phyloP scores from a whole-genome alignment of 768 basidiomycete species.

The Hericium erinaceus region DNA sequence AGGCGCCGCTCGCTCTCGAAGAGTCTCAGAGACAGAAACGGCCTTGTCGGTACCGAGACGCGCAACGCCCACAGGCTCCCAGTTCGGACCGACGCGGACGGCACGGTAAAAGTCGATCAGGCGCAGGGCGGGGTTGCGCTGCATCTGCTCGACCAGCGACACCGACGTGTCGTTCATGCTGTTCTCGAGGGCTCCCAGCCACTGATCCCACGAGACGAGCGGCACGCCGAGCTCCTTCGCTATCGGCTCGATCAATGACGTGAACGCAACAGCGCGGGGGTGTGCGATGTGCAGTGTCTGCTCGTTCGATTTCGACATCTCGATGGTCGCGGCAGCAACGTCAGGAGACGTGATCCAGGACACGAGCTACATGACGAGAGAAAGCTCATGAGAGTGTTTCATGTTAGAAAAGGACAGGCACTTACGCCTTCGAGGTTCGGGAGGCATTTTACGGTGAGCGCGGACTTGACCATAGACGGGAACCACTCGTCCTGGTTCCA shows the following conservation, averaged over 20 bases:
- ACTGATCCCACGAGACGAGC: conserved; percentile 17
- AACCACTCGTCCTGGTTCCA: conserved; percentile 23
- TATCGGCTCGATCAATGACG: conserved; percentile 10
- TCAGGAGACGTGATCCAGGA: conserved; percentile 20
- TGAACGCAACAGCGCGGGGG: conserved; percentile 16
- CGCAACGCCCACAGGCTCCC: conserved; percentile 18
- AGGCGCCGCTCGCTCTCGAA: conserved; percentile 3
- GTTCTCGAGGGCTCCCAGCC: conserved; percentile 15
- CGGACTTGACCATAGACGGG: conserved; percentile 15
- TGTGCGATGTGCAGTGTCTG: conserved; percentile 15
- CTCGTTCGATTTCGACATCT: conserved; percentile 12
- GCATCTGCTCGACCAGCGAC: conserved; percentile 6
- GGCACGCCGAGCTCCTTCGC: conserved; percentile 14
- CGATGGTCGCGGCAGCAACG: conserved; percentile 18
- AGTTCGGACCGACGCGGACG: conserved; percentile 7
- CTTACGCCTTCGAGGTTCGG: conserved; percentile 15
- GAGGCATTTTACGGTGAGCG: conserved; percentile 12
- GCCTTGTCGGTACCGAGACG: conserved; percentile 11
- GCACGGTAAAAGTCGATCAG: conserved; percentile 11
- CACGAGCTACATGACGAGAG: conserved; percentile 3
- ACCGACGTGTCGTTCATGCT: conserved; percentile 2
- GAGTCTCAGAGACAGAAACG: conserved; percentile 7
- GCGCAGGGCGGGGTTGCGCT: conserved; percentile 11
- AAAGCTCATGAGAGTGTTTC: not conserved
- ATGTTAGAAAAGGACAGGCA: not conserved